These are phyloP conservation scores for Lagenidium giganteum DNA, from an alignment of 352 stramenopile genomes.

Conservation along the genomic window DNA sequence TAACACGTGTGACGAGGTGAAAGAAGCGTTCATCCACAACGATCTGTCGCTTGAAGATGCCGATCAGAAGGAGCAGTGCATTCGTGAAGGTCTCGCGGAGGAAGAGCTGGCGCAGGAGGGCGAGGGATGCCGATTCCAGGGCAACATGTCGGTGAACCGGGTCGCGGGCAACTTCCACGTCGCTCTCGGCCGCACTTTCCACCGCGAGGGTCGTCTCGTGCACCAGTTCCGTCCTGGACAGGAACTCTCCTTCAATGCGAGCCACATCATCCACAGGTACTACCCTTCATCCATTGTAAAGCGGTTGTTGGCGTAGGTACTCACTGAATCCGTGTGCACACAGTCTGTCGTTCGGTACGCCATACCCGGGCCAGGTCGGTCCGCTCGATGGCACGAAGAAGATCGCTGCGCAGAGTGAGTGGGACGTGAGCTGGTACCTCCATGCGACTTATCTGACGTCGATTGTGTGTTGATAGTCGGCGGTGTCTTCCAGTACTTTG, in stretches of 20 bases:
- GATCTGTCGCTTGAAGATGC: conserved; percentile 71
- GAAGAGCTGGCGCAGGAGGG: conserved; percentile 70
- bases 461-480: conserved; percentile 28
- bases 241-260: conserved; percentile 75
- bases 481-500: conserved; percentile 84
- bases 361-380: conserved; percentile 26
- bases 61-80: conserved; percentile 73
- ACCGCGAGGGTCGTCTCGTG: conserved; percentile 69
- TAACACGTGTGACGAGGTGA: conserved; percentile 81
- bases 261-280: conserved; percentile 68
- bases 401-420: conserved; percentile 18
- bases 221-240: conserved; percentile 81
- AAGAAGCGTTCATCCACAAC: conserved; percentile 76
- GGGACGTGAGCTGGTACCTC: conserved; percentile 24
- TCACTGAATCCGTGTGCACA: not conserved
- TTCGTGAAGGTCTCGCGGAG: conserved; percentile 55
- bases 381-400: conserved; percentile 58
- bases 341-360: conserved; percentile 66
- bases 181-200: conserved; percentile 73
- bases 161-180: conserved; percentile 86
- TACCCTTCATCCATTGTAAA: not conserved
- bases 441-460: conserved; percentile 1
- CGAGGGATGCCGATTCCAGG: conserved; percentile 74
- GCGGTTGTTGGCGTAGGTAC: not conserved
- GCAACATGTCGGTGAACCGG: conserved; percentile 82